Conservation (phyloP, 345 rosid genomes). For the Zanthoxylum bungeanum region DNA sequence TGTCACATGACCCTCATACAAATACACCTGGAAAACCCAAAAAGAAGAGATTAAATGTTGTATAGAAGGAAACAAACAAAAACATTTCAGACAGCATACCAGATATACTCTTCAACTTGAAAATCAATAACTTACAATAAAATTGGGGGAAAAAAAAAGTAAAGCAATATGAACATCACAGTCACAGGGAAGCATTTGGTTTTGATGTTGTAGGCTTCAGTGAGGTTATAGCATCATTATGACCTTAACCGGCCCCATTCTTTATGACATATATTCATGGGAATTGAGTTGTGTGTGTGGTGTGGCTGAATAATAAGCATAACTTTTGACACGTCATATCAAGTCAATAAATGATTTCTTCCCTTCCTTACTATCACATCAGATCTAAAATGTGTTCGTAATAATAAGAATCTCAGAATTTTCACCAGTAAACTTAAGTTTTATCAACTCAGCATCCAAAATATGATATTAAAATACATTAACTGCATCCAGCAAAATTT, state of each 20-base stretch:
- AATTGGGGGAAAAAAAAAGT: neutral
- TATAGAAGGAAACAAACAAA: neutral
- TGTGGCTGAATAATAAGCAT: neutral
- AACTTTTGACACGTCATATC: neutral
- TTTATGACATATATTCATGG: neutral
- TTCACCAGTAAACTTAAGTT: neutral
- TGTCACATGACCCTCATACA: slow-evolving; percentile 88
- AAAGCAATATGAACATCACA: neutral
- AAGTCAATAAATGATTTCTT: neutral
- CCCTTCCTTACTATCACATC: neutral
- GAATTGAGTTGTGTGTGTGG: neutral
- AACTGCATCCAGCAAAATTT: neutral
- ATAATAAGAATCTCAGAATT: neutral
- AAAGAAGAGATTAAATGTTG: neutral
- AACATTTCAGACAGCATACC: neutral
- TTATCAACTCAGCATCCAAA: neutral
- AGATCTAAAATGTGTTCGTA: neutral
- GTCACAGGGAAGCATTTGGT: neutral
- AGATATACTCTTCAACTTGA: neutral
- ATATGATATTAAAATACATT: neutral
- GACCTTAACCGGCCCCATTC: neutral
- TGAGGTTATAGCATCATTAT: neutral
- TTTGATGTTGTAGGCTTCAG: neutral
- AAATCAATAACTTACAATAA: neutral
- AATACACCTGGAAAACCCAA: slow-evolving; percentile 55